Evolutionary conservation across 139 green algal genomes (phyloP), one percentile per base, ranked within the genome.

Genomic region (Mesostigma viride): DNA sequence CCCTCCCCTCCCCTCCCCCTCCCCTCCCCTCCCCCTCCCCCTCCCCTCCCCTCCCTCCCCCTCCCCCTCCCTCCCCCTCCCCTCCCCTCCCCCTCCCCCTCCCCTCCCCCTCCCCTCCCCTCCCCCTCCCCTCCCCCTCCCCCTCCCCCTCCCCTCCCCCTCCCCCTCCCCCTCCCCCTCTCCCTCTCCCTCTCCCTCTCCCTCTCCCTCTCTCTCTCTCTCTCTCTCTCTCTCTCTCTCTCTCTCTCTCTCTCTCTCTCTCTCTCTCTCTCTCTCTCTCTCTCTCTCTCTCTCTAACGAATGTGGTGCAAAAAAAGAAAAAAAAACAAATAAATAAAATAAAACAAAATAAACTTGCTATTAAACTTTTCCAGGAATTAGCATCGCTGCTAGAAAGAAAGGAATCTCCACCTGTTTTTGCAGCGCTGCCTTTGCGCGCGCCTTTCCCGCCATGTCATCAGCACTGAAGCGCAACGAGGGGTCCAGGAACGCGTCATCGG

Each of bases 401-500:
- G n/a, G n/a, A n/a, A n/a, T n/a, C 40, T 17, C 14, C 17, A 53
- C 40, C 40, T 53, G 40, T 14, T 17, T 14, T 17, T 63, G 40
- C 40, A 53, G 17, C 14, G 40, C 40, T 24, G 40, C 40, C 40
- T 53, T 53, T 14, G 40, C 40, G 40, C 40, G 40, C 14, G 40
- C 40, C 17, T 53, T 53, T 14, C 40, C 40, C 14, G 14, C 17
- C 40, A 53, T 14, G 40, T 53, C 40, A 53, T 53, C 40, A 14
- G 40, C 40, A 17, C 40, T 53, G 40, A 24, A 53, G 14, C 40
- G 14, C 14, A 14, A 99, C 63, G 89, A 90, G 44, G 95, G 73
- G 48, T 90, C 81, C 30, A 99, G 79, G 83, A 85, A 96, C 84
- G 96, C 96, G 84, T 97, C 91, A 17, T 78, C 84, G 11, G 79